Percentiles rank a stretch among this genome's conserved stretches.
These are phyloP conservation scores for Diplocarpon rosae DNA, from an alignment of 2,329 filamentous ascomycete species.

Conservation along the genomic window DNA sequence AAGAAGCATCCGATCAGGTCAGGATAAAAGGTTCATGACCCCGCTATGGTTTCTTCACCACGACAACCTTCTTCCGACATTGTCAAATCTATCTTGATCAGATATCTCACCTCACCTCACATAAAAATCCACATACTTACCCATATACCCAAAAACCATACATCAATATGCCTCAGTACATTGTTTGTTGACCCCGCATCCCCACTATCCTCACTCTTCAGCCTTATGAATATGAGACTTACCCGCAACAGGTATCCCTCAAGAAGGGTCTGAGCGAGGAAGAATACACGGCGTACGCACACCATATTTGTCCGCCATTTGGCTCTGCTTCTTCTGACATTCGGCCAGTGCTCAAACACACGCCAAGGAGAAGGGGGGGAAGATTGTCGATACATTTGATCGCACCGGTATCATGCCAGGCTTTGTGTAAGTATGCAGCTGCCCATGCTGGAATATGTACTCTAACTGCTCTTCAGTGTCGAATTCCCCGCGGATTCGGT, in stretches of 20 bases:
- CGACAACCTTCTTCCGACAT: too few relatives aligned
- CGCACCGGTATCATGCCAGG: conserved; percentile 59
- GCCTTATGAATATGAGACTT: too few relatives aligned
- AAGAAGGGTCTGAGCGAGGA: not conserved
- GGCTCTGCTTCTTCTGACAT: conserved; percentile 25
- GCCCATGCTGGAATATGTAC: not conserved
- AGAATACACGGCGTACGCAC: not conserved
- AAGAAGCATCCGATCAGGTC: too few relatives aligned
- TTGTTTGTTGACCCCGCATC: conserved; percentile 5
- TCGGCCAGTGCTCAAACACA: conserved; percentile 62
- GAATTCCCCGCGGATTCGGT: conserved; percentile 59
- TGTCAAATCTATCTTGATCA: too few relatives aligned
- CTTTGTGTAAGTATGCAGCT: conserved; percentile 62
- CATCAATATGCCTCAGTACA: conserved; percentile 12
- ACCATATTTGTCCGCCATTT: too few relatives aligned
- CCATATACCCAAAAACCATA: not conserved
- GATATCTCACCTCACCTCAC: too few relatives aligned
- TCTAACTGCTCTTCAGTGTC: conserved; percentile 42
- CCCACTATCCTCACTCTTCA: not conserved
- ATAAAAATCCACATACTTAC: too few relatives aligned
- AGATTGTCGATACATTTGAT: conserved; percentile 67
- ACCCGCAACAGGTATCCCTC: too few relatives aligned
- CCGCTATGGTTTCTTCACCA: too few relatives aligned
- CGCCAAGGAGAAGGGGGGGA: conserved; percentile 64
- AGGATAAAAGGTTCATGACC: too few relatives aligned